These are phyloP conservation scores for Hawksworthiomyces lignivorus DNA, from an alignment of 2,329 filamentous ascomycete species.

Conservation along the genomic window DNA sequence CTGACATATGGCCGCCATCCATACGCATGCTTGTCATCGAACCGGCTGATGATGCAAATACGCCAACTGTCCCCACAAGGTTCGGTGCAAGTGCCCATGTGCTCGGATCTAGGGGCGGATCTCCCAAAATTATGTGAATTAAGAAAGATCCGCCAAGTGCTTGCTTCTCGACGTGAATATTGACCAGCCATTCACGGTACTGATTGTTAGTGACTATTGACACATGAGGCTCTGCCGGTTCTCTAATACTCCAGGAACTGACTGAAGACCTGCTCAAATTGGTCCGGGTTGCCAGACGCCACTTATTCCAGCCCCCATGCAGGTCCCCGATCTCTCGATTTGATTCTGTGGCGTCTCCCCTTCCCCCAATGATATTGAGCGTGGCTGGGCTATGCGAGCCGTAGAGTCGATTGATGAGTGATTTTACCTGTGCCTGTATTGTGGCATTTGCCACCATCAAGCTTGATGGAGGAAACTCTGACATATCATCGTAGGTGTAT, in stretches of 20 bases:
- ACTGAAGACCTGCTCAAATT: too few relatives aligned
- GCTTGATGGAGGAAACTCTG: slow-evolving; percentile 19
- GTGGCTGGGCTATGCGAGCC: slow-evolving; percentile 36
- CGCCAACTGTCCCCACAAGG: slow-evolving; percentile 54
- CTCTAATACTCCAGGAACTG: too few relatives aligned
- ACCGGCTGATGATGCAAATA: slow-evolving; percentile 35
- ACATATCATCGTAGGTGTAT: slow-evolving; percentile 64
- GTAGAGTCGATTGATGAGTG: slow-evolving; percentile 54
- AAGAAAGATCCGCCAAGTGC: slow-evolving; percentile 54
- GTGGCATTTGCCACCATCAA: slow-evolving; percentile 21
- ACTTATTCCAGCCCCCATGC: too few relatives aligned
- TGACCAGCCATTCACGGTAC: slow-evolving; percentile 61
- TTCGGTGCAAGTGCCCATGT: slow-evolving; percentile 46
- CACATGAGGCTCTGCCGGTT: too few relatives aligned
- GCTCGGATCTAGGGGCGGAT: slow-evolving; percentile 32
- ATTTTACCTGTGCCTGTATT: slow-evolving; percentile 34
- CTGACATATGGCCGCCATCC: slow-evolving; percentile 33
- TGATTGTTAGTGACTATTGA: slow-evolving; percentile 28
- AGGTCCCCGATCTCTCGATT: too few relatives aligned
- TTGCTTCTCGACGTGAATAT: slow-evolving; percentile 54
- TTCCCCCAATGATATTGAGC: slow-evolving; percentile 14
- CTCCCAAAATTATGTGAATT: slow-evolving; percentile 62
- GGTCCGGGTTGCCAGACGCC: too few relatives aligned
- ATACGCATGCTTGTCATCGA: slow-evolving; percentile 16
- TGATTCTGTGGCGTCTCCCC: too few relatives aligned